Evolutionary conservation across 345 rosid species (phyloP).

Genomic region (Triadica sebifera): DNA sequence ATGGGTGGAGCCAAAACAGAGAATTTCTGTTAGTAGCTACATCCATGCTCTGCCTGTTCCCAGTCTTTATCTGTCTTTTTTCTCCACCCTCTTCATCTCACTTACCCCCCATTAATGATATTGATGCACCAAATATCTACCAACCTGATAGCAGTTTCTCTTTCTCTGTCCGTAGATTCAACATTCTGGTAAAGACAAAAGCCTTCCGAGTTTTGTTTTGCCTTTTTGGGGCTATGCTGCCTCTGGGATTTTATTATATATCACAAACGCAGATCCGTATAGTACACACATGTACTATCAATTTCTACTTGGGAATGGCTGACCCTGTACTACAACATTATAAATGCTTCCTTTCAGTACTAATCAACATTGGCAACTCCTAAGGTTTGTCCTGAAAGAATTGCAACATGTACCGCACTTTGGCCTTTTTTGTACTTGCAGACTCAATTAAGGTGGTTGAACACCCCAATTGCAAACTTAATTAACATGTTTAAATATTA

Average conservation of each 20-base stretch:
- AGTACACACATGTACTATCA: conserved; percentile 34
- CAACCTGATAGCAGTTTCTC: not conserved
- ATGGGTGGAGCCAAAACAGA: conserved; percentile 62
- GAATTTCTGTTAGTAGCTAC: conserved; percentile 34
- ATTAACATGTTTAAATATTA: not conserved
- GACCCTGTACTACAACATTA: conserved; percentile 31
- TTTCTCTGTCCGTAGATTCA: not conserved
- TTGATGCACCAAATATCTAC: too few species aligned
- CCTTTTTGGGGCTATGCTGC: conserved; percentile 7
- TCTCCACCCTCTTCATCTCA: not conserved
- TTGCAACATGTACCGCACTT: not conserved
- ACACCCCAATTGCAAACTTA: not conserved
- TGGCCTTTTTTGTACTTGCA: conserved; percentile 6
- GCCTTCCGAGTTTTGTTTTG: not conserved
- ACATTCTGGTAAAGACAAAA: not conserved
- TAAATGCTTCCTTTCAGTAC: not conserved
- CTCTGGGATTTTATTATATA: conserved; percentile 4
- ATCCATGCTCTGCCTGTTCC: conserved; percentile 78
- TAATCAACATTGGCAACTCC: not conserved
- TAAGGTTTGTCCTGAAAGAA: too few species aligned
- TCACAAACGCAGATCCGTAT: not conserved
- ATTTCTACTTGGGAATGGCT: conserved; percentile 6
- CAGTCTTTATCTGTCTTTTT: conserved; percentile 24
- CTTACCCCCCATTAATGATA: not conserved
- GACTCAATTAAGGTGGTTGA: not conserved